Percentiles rank a stretch among this genome's conserved stretches.
Evolutionary conservation across 148 eudicot genomes (phyloP).

Genomic region (Rhododendron williamsianum): DNA sequence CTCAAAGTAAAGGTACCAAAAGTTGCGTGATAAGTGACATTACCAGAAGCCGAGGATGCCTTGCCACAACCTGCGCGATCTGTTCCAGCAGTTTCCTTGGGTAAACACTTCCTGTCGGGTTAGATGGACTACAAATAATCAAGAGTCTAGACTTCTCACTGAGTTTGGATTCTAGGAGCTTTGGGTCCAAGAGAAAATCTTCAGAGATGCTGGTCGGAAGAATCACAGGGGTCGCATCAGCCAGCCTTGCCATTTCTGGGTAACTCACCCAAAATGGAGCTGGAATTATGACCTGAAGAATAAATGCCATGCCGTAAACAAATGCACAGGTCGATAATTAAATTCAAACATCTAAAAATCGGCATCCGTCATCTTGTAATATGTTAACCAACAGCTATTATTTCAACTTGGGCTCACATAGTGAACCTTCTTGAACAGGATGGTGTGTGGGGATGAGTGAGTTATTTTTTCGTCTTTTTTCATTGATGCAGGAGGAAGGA

Average conservation of each 20-base stretch:
- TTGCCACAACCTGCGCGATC: conserved; percentile 75
- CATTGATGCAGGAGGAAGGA: neutral
- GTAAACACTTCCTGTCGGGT: conserved; percentile 93
- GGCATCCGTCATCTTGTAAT: neutral
- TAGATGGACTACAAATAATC: conserved; percentile 90
- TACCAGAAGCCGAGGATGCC: conserved; percentile 88
- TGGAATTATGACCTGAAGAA: conserved; percentile 76
- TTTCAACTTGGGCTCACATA: neutral
- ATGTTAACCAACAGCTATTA: neutral
- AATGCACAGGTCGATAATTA: neutral
- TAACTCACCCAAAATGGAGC: conserved; percentile 96
- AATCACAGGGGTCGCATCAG: conserved; percentile 90
- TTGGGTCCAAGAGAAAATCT: conserved; percentile 79
- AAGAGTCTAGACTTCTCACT: conserved; percentile 81
- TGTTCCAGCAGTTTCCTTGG: conserved; percentile 73
- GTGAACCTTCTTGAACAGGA: neutral
- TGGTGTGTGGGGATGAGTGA: neutral
- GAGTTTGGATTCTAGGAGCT: conserved; percentile 71
- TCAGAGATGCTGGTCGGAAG: conserved; percentile 68
- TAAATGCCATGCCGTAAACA: conserved; percentile 2
- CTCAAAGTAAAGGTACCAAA: neutral
- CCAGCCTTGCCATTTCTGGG: conserved; percentile 95
- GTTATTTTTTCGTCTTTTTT: neutral
- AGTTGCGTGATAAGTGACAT: neutral
- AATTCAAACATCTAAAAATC: neutral